Evolutionary conservation across 2,329 filamentous ascomycete genomes (phyloP).

Genomic region (Escovopsis sp.): DNA sequence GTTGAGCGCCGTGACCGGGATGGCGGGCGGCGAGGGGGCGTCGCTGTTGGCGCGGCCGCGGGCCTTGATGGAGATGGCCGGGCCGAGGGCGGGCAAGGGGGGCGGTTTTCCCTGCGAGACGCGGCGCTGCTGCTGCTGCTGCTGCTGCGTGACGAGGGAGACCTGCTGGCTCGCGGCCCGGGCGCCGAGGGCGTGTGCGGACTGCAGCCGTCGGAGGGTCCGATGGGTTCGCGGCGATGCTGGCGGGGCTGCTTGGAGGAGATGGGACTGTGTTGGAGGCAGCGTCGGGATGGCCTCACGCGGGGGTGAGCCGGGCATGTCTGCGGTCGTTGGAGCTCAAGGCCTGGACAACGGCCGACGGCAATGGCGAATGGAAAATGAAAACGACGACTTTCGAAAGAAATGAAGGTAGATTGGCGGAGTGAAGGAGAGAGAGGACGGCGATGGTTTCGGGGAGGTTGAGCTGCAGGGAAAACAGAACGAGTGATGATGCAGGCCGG

Average conservation of each 20-base stretch:
- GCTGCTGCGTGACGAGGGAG: constrained; percentile 48
- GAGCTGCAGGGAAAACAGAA: too few species aligned
- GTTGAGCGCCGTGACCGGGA: constrained; percentile 16
- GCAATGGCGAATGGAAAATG: too few species aligned
- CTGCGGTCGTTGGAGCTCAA: too few species aligned
- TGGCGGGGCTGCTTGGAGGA: constrained; percentile 29
- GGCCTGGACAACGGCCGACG: too few species aligned
- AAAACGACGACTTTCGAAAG: too few species aligned
- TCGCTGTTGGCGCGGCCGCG: constrained; percentile 62
- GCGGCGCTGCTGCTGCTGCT: constrained; percentile 17
- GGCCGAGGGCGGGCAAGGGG: constrained; percentile 17
- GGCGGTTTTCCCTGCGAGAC: constrained; percentile 22
- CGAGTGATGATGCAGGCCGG: too few species aligned
- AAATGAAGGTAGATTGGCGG: too few species aligned
- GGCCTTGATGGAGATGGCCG: constrained; percentile 28
- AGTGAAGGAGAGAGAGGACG: too few species aligned
- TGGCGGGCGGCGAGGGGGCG: constrained; percentile 25
- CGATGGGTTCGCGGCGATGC: constrained; percentile 52
- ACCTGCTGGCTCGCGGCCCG: constrained; percentile 31
- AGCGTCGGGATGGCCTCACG: neutral
- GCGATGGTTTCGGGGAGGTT: too few species aligned
- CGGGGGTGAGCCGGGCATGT: too few species aligned
- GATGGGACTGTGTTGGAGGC: neutral
- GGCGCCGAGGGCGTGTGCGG: constrained; percentile 53
- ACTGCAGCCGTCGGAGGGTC: constrained; percentile 58